Base-by-base conservation (phyloP, 2,329 filamentous ascomycete genomes). In the Amesomyces nigricolor region DNA sequence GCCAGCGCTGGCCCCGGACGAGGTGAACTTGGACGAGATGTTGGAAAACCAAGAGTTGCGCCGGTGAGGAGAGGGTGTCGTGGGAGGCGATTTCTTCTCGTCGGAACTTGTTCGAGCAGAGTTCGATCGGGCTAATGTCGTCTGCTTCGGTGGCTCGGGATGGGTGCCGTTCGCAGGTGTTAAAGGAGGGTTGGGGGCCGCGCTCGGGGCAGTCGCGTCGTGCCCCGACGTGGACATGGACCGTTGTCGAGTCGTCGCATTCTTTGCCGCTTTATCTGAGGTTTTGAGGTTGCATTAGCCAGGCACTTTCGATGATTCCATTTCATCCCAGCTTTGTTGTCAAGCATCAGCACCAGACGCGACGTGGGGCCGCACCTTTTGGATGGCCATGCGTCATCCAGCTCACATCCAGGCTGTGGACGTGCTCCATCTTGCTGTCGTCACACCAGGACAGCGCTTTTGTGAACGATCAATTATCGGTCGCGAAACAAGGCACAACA, bases 11-110 rank as follows among this genome's bases (percentile, higher is more conserved):
- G 49, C 63, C 51, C 57, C 64, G 29, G 83, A 82, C 2, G 89
- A 84, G 2, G 88, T 91, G 73, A 97, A 96, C 69, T 95, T 96
- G 62, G 89, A 92, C 61, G 90, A 95, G 62, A 97, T 83, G 67
- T 85, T 96, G 54, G 89, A 89, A 66, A 97, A 91, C 94, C 94
- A 99, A 13, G 91, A 96, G 59, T 85, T 86, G 61, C 90, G 81
- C 51, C 82, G 77, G 45, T 76, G 73, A 7, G 74, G 70, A 2
- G 74, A 71, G 16, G 71, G 50, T 64, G 66, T 57, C 53, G 63
- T 26, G 38, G 71, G 62, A 53, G 64, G 66, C 43, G 51, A 60
- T 51, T 37, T 69, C 64, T 66, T 71, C 32, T 71, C 68, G 37
- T 64, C 66, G 0, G 72, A 70, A 32, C 59, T 59, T 48, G 63